Conservation (phyloP, 495 filamentous ascomycete genomes). For the Neurospora sublineolata region DNA sequence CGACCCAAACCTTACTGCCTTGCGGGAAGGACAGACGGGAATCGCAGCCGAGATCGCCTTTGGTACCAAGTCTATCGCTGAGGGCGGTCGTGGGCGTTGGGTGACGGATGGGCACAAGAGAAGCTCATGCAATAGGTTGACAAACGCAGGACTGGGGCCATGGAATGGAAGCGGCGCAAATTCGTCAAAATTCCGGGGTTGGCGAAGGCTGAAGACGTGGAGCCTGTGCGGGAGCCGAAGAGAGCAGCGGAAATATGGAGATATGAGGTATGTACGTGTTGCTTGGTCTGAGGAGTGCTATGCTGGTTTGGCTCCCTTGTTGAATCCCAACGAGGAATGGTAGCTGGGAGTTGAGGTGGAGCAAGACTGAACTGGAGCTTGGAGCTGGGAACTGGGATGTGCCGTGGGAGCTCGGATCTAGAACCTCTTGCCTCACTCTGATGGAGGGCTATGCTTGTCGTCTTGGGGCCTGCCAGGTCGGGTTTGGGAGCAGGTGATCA, state of each 20-base stretch:
- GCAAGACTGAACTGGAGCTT: background rate
- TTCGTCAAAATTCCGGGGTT: background rate
- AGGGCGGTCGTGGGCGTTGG: background rate
- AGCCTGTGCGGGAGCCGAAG: background rate
- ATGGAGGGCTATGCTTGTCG: background rate
- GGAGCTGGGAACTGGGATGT: background rate
- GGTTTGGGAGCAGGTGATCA: background rate
- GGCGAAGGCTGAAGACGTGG: slow-evolving; percentile 1
- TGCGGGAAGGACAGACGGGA: background rate
- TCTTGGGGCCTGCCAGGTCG: background rate
- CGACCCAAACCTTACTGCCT: background rate
- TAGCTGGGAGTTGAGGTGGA: background rate
- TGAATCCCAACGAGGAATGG: background rate
- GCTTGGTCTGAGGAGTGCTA: background rate
- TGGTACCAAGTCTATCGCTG: background rate
- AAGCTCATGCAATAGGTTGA: slow-evolving; percentile 1
- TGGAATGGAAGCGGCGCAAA: slow-evolving; percentile 2
- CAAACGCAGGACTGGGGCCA: slow-evolving; percentile 7
- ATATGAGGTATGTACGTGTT: background rate
- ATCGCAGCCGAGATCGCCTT: background rate
- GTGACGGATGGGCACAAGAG: background rate
- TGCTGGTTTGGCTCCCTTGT: background rate
- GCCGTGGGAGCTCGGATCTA: background rate
- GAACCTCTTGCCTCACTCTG: background rate
- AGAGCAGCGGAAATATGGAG: background rate